phyloP scores from a whole-genome alignment of 2,329 filamentous ascomycete species.

The Ciborinia camelliae region DNA sequence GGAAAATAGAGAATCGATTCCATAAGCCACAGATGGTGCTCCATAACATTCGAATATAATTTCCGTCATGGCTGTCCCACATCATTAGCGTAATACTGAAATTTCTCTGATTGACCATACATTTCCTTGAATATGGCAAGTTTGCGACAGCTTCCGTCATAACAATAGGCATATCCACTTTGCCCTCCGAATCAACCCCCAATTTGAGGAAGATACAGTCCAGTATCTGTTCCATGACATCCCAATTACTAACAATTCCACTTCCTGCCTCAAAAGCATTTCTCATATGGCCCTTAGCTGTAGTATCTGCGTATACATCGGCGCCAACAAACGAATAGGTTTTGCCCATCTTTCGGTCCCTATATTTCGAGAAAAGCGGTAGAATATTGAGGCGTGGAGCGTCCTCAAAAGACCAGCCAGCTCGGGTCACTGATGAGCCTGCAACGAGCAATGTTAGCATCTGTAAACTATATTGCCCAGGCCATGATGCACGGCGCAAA shows the following conservation, averaged over 20 bases:
- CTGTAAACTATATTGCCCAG: background rate
- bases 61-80: constrained; percentile 79
- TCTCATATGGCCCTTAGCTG: constrained; percentile 83
- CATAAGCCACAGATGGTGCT: constrained; percentile 85
- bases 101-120: constrained; percentile 49
- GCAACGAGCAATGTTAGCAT: constrained; percentile 24
- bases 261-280: constrained; percentile 88
- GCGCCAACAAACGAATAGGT: constrained; percentile 89
- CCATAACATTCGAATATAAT: constrained; percentile 95
- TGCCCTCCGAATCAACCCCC: constrained; percentile 75
- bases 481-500: background rate
- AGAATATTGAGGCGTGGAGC: constrained; percentile 76
- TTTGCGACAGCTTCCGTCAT: constrained; percentile 97
- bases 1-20: constrained; percentile 94
- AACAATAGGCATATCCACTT: constrained; percentile 81
- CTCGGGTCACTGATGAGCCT: constrained; percentile 87
- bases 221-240: constrained; percentile 90
- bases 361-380: constrained; percentile 91
- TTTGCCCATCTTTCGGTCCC: constrained; percentile 88
- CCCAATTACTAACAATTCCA: constrained; percentile 94
- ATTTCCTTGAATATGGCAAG: constrained; percentile 80
- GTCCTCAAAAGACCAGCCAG: constrained; percentile 92
- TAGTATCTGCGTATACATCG: constrained; percentile 93
- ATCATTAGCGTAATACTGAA: constrained; percentile 33
- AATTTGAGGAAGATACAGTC: constrained; percentile 95